phyloP scores from a whole-genome alignment of 2,329 filamentous ascomycete genomes.

The Aspergillus viridinutans region DNA sequence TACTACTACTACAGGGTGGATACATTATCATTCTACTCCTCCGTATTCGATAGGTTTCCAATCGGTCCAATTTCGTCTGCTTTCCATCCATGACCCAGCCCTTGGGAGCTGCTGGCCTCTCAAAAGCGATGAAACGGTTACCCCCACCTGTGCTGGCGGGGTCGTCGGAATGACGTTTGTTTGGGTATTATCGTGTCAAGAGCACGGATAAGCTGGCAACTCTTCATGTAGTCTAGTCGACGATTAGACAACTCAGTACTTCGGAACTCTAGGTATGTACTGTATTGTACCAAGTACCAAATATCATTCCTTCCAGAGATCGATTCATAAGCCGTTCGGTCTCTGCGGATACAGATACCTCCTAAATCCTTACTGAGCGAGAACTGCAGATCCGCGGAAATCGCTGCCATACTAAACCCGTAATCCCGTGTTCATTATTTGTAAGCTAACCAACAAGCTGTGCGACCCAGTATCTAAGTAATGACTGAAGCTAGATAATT shows the following conservation, averaged over 20 bases:
- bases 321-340: background rate
- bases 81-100: background rate
- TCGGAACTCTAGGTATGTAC: background rate
- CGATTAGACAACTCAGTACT: background rate
- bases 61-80: conserved; percentile 3
- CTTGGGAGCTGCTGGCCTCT: background rate
- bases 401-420: background rate
- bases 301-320: background rate
- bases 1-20: too few relatives aligned
- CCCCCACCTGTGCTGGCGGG: conserved; percentile 14
- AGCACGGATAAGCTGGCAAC: background rate
- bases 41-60: conserved; percentile 11
- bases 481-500: background rate
- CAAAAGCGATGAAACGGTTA: background rate
- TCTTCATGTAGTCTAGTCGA: background rate
- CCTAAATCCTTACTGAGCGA: background rate
- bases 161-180: conserved; percentile 22
- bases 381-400: background rate
- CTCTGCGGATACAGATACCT: background rate
- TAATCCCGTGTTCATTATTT: background rate
- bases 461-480: background rate
- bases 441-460: background rate
- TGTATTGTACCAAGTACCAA: background rate
- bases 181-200: conserved; percentile 1
- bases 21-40: background rate